These are phyloP conservation scores for Adansonia grandidieri DNA, from an alignment of 441 rosid species.

Conservation along the genomic window DNA sequence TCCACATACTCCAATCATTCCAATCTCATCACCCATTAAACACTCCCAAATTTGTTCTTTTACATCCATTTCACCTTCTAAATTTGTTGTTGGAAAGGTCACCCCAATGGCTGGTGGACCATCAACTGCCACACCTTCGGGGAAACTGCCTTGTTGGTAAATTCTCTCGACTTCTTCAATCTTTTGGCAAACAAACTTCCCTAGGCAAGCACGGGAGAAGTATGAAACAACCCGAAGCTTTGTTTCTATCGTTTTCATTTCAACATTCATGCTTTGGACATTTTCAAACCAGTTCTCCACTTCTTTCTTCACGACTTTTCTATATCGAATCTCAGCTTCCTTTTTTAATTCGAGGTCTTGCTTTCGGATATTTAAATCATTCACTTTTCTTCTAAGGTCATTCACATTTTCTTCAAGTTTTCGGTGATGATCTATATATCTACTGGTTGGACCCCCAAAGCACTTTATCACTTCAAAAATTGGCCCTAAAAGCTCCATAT, in stretches of 20 bases:
- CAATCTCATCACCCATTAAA: not conserved
- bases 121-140: not conserved
- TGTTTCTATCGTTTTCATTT: not conserved
- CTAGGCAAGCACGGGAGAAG: conserved; percentile 9
- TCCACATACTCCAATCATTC: conserved; percentile 16
- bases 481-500: not conserved
- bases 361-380: not conserved
- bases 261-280: not conserved
- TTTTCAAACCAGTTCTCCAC: conserved; percentile 13
- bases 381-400: not conserved
- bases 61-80: not conserved
- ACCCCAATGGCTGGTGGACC: conserved; percentile 9
- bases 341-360: not conserved
- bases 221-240: not conserved
- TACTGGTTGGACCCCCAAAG: not conserved
- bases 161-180: not conserved
- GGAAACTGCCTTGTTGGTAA: not conserved
- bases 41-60: not conserved
- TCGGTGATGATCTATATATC: not conserved
- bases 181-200: not conserved
- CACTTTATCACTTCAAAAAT: conserved; percentile 1
- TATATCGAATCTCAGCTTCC: not conserved
- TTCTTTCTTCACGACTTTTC: conserved; percentile 11
- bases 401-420: conserved; percentile 11
- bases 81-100: not conserved